Evolutionary conservation across 108 stramenopile species (phyloP).

Genomic region (Parietichytrium sp.): DNA sequence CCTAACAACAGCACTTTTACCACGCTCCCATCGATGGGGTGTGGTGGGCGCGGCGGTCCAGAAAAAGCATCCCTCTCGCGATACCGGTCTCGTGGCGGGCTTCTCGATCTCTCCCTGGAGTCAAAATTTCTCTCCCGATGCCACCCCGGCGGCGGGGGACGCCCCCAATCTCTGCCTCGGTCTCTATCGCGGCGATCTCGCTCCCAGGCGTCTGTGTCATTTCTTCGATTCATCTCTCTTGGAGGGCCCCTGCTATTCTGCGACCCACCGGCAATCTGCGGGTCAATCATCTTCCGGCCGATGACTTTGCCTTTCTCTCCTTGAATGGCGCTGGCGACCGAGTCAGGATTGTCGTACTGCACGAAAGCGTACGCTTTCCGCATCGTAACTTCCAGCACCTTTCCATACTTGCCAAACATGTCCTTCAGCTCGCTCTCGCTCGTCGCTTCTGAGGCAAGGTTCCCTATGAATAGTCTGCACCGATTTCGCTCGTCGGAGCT

Average conservation of each 20-base stretch:
- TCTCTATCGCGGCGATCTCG: neutral
- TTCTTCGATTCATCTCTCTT: too few relatives aligned
- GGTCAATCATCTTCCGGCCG: neutral
- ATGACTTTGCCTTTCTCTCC: neutral
- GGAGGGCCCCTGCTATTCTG: neutral
- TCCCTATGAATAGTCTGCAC: constrained; percentile 14
- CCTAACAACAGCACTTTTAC: constrained; percentile 31
- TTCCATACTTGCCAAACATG: constrained; percentile 2
- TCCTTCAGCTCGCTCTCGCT: neutral
- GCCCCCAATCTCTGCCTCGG: neutral
- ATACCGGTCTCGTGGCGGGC: neutral
- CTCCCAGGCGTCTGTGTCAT: too few relatives aligned
- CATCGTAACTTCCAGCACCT: neutral
- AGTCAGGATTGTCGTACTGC: neutral
- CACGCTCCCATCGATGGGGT: neutral
- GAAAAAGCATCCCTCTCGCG: neutral
- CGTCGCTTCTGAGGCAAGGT: constrained; percentile 1
- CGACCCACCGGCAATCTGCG: neutral
- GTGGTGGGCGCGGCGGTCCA: neutral
- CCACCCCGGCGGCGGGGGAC: too few relatives aligned
- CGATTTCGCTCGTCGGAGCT: neutral
- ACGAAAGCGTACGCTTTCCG: constrained; percentile 3
- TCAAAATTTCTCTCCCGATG: neutral
- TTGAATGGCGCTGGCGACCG: neutral
- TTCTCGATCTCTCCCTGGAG: neutral